Percentiles rank a stretch among this genome's conserved stretches.
Conservation (phyloP, 1,139 yeast species). For the Debaryomycetaceae sp. region DNA sequence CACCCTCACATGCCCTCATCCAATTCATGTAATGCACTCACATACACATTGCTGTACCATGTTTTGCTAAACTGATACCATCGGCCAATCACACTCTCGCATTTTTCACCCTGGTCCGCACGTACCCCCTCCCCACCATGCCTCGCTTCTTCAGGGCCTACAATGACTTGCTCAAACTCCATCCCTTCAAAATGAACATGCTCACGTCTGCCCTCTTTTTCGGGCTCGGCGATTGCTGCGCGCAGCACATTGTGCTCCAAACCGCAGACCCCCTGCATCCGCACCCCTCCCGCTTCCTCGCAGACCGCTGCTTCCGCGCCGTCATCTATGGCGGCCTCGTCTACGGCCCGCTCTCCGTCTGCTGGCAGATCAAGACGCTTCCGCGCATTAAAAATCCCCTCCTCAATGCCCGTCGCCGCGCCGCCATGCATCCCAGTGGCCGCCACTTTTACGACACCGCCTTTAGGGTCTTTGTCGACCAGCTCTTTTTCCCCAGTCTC, state of each 20-base stretch:
- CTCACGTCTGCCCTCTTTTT: slow-evolving; percentile 50
- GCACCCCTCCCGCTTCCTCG: slow-evolving; percentile 10
- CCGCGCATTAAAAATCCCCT: slow-evolving; percentile 39
- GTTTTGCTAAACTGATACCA: too few species aligned
- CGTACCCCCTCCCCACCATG: slow-evolving; percentile 3
- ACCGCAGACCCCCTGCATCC: slow-evolving; percentile 7
- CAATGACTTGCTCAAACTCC: slow-evolving; percentile 27
- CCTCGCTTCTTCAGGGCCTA: slow-evolving; percentile 24
- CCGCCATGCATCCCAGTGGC: slow-evolving; percentile 7
- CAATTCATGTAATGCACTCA: too few species aligned
- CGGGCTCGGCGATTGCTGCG: slow-evolving; percentile 65
- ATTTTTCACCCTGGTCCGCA: neutral
- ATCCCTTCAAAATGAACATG: slow-evolving; percentile 47
- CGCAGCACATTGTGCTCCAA: slow-evolving; percentile 49
- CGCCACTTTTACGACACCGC: slow-evolving; percentile 22
- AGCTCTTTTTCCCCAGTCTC: slow-evolving; percentile 17
- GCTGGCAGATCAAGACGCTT: slow-evolving; percentile 53
- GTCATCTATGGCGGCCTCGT: slow-evolving; percentile 63
- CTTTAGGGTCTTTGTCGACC: slow-evolving; percentile 28
- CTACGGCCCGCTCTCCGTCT: slow-evolving; percentile 66
- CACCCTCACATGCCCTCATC: too few species aligned
- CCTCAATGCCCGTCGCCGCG: slow-evolving; percentile 8
- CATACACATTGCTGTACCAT: too few species aligned
- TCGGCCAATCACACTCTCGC: too few species aligned
- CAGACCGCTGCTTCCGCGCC: slow-evolving; percentile 54